These are phyloP conservation scores for Steccherinum ochraceum DNA, from an alignment of 768 basidiomycete species.

Conservation along the genomic window DNA sequence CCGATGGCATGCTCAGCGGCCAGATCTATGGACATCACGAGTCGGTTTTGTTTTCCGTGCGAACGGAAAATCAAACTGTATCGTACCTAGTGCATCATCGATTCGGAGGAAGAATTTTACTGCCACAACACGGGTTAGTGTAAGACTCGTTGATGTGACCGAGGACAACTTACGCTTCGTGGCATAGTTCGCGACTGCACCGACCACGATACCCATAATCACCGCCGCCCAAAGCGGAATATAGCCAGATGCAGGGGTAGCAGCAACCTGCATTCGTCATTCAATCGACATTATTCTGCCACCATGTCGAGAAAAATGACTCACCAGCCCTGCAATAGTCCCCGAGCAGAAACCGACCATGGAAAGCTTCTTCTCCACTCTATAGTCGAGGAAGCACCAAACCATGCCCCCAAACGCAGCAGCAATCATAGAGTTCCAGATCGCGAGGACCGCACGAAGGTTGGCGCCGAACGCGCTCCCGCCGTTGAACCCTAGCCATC, in stretches of 20 bases:
- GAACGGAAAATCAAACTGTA: not conserved
- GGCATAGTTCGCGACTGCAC: constrained; percentile 72
- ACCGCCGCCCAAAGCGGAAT: constrained; percentile 74
- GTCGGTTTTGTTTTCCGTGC: not conserved
- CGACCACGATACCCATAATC: constrained; percentile 68
- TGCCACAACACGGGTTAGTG: constrained; percentile 19
- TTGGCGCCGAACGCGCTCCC: constrained; percentile 87
- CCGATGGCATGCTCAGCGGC: constrained; percentile 90
- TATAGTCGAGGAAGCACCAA: constrained; percentile 78
- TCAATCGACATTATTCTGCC: not conserved
- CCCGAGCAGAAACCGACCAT: constrained; percentile 94
- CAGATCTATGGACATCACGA: constrained; percentile 36
- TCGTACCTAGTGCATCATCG: constrained; percentile 71
- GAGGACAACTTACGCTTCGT: constrained; percentile 56
- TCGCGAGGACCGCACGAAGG: constrained; percentile 76
- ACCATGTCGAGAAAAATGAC: not conserved
- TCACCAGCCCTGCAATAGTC: constrained; percentile 74
- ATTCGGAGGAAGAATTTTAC: constrained; percentile 65
- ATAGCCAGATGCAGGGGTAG: constrained; percentile 83
- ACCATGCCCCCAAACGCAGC: constrained; percentile 78
- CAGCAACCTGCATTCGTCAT: constrained; percentile 39
- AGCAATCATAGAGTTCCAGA: constrained; percentile 86
- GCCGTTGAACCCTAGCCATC: constrained; percentile 88
- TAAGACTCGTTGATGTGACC: constrained; percentile 7
- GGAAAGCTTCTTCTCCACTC: constrained; percentile 74